Evolutionary conservation across 2,329 filamentous ascomycete species (phyloP).

Genomic region (Emergomyces pasteurianus): DNA sequence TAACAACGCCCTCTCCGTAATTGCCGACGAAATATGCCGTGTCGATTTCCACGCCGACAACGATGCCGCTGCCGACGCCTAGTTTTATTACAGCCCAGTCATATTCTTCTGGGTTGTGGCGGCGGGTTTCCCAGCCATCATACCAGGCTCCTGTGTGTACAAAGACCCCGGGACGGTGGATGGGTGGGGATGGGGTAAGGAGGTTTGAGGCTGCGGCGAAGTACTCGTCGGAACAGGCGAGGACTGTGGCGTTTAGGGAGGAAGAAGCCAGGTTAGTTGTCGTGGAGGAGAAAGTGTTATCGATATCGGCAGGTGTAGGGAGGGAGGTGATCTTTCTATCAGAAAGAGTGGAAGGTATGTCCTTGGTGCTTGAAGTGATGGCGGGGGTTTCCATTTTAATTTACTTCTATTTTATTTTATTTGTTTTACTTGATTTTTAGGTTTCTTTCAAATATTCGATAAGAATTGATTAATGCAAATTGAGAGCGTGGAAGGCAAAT

Average conservation of each 20-base stretch:
- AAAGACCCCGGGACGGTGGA: constrained; percentile 47
- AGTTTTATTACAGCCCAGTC: constrained; percentile 51
- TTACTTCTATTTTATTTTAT: background rate
- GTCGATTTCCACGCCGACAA: constrained; percentile 34
- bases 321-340: constrained; percentile 22
- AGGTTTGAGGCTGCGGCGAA: constrained; percentile 50
- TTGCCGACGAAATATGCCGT: constrained; percentile 36
- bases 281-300: constrained; percentile 34
- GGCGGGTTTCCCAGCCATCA: constrained; percentile 52
- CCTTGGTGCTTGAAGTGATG: constrained; percentile 14
- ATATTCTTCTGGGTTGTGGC: constrained; percentile 46
- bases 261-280: constrained; percentile 38
- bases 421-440: background rate
- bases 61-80: constrained; percentile 35
- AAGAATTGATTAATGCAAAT: background rate
- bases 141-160: constrained; percentile 52
- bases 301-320: constrained; percentile 36
- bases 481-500: background rate
- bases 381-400: background rate
- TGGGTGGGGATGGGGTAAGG: constrained; percentile 43
- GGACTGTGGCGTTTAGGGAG: constrained; percentile 41
- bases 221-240: constrained; percentile 49
- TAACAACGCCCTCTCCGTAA: constrained; percentile 31
- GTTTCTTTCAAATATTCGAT: background rate
- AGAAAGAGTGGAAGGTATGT: background rate